Evolutionary conservation across 2,329 filamentous ascomycete genomes (phyloP), one percentile per base, ranked within the genome.

Genomic region (Aaosphaeria pasadenensis): DNA sequence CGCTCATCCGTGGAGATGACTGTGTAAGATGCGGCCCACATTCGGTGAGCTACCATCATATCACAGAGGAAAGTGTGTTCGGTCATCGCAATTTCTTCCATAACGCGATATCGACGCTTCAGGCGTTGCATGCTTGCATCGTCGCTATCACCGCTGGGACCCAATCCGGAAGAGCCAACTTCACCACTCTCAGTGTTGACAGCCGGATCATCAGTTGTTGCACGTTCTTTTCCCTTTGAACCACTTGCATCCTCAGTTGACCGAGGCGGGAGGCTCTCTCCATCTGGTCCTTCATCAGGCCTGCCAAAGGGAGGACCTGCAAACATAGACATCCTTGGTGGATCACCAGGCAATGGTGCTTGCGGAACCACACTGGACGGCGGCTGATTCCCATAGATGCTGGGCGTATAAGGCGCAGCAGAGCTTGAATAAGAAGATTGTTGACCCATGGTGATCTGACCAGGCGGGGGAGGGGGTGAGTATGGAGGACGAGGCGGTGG

Each of bases 41-140:
- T 97, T 64, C 97, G 91, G 63, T 95, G 90, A 2, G 96, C 87
- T 45, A 99, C 92, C 67, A 91, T 96, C 89, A 99, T 92, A 67
- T 99, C 94, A 54, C 90, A 84, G 48, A 95, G 85, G 70, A 95
- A 97, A 5, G 87, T 85, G 42, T 90, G 85, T 67, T 99, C 94
- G 0, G 94, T 99, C 62, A 96, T 91, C 41, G 96, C 81, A 35
- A 99, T 77, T 70, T 99, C 94, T 64, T 92, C 91, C 60, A 97
- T 87, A 42, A 95, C 84, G 66, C 95, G 84, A 46, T 87, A 84
- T 17, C 94, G 87, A 65, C 92, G 88, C 43, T 83, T 82, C 6
- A 97, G 76, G n/a, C 83, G 83, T 6, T 97, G 76, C n/a, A 28
- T 40, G 24, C 24, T 28, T 24, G 39, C 9, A 40, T 40, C 39